Base-by-base conservation (phyloP, 2,329 filamentous ascomycete species). In the Pleurostoma richardsiae region DNA sequence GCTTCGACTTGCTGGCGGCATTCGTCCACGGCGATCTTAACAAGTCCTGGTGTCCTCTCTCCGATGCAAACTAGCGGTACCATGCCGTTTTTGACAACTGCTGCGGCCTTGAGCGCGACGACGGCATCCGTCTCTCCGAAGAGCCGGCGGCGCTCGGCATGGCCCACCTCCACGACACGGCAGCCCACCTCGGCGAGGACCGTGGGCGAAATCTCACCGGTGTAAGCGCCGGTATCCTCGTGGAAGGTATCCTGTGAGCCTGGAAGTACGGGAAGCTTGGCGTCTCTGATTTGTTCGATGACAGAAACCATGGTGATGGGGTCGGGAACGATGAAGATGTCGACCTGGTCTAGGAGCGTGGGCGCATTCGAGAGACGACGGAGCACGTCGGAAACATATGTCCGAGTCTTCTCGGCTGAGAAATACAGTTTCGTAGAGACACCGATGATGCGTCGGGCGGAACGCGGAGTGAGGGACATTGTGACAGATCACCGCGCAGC, bases 21-120 rank as follows among this genome's bases (percentile, higher is more conserved):
- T 63, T 91, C 85, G 10, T 72, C 64, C 3, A 88, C 76, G 0
- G 88, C 87, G 1, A 71, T 60, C 0, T 73, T 74, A 0, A 85
- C 73, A 1, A 73, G 68, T 7, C 62, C 67, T 27, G 54, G 54
- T 0, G 70, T 80, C 56, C 77, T 71, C 71, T 95, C 89, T 8
- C 89, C 89, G 26, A 95, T 80, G 66, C 90, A 95, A 2, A 95
- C 79, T 2, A 95, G 73, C 3, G 90, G 89, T 1, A 87, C 70
- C 72, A 95, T 79, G 5, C 83, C 83, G 57, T 90, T 84, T 4
- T 79, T 68, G 11, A 77, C 80, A 1, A 80, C 80, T 0, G 87
- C 88, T 0, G 74, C 76, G 0, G 86, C 87, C 67, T 94, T 94
- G 50, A 69, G 76, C 0, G 82, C 83, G 0, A 85, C 79, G 40